These are phyloP conservation scores for Ophiostoma sp. DNA, from an alignment of 2,329 filamentous ascomycete species.

Conservation along the genomic window DNA sequence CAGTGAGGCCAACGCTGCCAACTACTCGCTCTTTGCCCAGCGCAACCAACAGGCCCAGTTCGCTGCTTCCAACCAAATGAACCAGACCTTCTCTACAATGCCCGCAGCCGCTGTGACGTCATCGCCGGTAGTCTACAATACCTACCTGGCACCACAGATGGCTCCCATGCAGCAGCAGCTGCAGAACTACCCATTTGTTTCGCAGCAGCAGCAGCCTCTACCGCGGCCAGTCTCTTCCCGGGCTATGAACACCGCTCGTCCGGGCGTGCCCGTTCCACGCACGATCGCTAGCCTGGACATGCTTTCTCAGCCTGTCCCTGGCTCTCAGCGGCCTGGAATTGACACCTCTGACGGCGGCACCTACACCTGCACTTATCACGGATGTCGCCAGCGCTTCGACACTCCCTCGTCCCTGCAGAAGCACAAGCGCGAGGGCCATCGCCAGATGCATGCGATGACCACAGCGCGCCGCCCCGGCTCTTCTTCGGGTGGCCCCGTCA, in stretches of 20 bases:
- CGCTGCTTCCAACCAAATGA: conserved; percentile 31
- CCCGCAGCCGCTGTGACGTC: conserved; percentile 26
- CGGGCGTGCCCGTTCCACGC: conserved; percentile 18
- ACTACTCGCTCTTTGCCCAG: conserved; percentile 61
- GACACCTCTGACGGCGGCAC: conserved; percentile 75
- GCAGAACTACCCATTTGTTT: conserved; percentile 50
- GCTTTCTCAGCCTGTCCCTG: conserved; percentile 29
- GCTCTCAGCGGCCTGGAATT: conserved; percentile 50
- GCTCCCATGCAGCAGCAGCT: conserved; percentile 39
- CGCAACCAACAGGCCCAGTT: conserved; percentile 40
- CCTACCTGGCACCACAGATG: conserved; percentile 34
- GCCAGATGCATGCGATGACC: conserved; percentile 58
- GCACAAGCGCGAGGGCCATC: conserved; percentile 90
- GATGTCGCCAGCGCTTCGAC: conserved; percentile 82
- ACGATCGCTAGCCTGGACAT: conserved; percentile 30
- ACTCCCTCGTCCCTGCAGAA: conserved; percentile 82
- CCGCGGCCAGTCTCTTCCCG: background rate
- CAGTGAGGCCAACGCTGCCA: conserved; percentile 48
- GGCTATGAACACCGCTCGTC: background rate
- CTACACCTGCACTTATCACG: conserved; percentile 94
- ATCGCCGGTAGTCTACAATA: background rate
- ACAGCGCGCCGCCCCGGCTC: conserved; percentile 34
- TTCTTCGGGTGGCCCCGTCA: conserved; percentile 55
- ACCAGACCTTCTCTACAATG: conserved; percentile 28
- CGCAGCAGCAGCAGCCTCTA: conserved; percentile 24